A percentile compares a stretch with the other conserved stretches of the same genome.
Evolutionary conservation across 257 asterid species (phyloP).

Genomic region (Voacanga thouarsii): DNA sequence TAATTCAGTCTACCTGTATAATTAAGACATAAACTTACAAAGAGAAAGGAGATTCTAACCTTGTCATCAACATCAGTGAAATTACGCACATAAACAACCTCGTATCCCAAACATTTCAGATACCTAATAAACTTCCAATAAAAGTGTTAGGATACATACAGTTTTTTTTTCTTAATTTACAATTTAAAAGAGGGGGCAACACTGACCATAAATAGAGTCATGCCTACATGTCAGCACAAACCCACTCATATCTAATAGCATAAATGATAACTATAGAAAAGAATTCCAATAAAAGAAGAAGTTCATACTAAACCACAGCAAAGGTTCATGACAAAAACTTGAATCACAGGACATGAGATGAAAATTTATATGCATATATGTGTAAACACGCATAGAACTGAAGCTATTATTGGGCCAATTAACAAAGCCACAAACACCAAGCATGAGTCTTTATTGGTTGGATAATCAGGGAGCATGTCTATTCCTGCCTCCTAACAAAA

Average conservation of each 20-base stretch:
- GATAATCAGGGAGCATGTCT: neutral
- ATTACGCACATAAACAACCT: constrained; percentile 84
- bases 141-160: constrained; percentile 9
- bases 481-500: neutral
- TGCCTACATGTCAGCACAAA: neutral
- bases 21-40: neutral
- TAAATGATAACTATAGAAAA: neutral
- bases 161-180: neutral
- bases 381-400: neutral
- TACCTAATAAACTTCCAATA: constrained; percentile 39
- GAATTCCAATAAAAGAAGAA: neutral
- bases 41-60: constrained; percentile 42
- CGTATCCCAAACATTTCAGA: constrained; percentile 68
- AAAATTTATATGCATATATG: neutral
- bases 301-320: neutral
- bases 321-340: neutral
- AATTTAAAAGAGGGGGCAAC: neutral
- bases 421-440: neutral
- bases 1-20: neutral
- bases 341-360: neutral
- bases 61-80: constrained; percentile 93
- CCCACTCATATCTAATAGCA: neutral
- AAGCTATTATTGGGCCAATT: neutral
- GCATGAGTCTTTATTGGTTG: neutral
- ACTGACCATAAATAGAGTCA: neutral